Percentiles rank a stretch among this genome's conserved stretches.
Evolutionary conservation across 225 moss, liverwort and hornwort genomes (phyloP).

Genomic region (Pseudisothecium myosuroides): DNA sequence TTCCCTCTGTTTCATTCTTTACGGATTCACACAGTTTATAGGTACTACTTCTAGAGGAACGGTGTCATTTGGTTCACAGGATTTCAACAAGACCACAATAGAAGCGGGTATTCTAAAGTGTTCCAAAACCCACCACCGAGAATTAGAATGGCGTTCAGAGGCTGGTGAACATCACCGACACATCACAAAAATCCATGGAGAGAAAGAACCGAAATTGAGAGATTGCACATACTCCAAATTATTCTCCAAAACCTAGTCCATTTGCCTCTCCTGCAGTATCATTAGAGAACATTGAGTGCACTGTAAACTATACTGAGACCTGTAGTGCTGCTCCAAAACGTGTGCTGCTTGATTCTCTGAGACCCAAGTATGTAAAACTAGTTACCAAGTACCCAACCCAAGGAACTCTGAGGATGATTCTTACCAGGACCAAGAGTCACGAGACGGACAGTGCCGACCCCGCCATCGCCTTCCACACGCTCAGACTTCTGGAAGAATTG

Average conservation of each 20-base stretch:
- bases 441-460: conserved; percentile 7
- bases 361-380: too few species aligned
- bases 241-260: background rate
- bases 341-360: background rate
- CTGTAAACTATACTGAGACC: background rate
- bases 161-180: background rate
- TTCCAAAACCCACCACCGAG: background rate
- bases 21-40: background rate
- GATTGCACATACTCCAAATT: background rate
- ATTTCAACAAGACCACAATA: too few species aligned
- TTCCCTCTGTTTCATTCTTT: background rate
- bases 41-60: background rate
- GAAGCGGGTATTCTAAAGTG: background rate
- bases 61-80: background rate
- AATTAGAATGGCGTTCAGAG: background rate
- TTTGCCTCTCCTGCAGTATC: background rate
- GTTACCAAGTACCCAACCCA: background rate
- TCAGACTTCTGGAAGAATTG: conserved; percentile 16
- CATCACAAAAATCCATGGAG: background rate
- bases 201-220: background rate
- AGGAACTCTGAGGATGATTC: background rate
- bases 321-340: background rate
- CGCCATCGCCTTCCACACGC: conserved; percentile 29
- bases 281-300: background rate
- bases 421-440: conserved; percentile 26